phyloP scores from a whole-genome alignment of 768 basidiomycete genomes.

The Termitomyces sp. region DNA sequence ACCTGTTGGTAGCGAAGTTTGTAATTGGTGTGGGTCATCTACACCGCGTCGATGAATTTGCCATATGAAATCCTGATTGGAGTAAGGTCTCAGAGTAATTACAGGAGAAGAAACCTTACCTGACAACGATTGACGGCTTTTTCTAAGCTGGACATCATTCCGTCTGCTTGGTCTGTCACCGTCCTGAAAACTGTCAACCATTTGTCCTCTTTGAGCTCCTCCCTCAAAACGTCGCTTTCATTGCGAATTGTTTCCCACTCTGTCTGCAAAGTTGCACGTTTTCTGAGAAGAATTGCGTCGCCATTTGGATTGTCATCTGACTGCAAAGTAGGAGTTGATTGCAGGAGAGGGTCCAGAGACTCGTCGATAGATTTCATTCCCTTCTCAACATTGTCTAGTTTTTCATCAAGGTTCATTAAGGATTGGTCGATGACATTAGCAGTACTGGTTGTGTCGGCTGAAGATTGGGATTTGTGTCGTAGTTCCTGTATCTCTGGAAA shows the following conservation, averaged over 20 bases:
- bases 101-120: slow-evolving; percentile 39
- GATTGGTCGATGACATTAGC: slow-evolving; percentile 78
- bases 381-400: slow-evolving; percentile 65
- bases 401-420: slow-evolving; percentile 73
- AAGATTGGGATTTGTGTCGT: slow-evolving; percentile 77
- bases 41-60: slow-evolving; percentile 61
- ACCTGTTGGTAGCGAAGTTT: slow-evolving; percentile 40
- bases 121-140: slow-evolving; percentile 90
- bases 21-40: slow-evolving; percentile 40
- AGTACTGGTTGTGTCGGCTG: slow-evolving; percentile 49
- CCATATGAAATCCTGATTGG: slow-evolving; percentile 73
- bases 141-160: slow-evolving; percentile 95
- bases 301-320: slow-evolving; percentile 32
- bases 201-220: slow-evolving; percentile 96
- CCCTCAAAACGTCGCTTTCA: slow-evolving; percentile 75
- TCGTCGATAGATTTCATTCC: slow-evolving; percentile 69
- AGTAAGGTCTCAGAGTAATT: slow-evolving; percentile 3
- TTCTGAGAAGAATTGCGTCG: slow-evolving; percentile 54
- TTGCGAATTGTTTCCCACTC: slow-evolving; percentile 84
- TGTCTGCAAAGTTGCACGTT: slow-evolving; percentile 62
- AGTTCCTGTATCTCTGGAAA: slow-evolving; percentile 84
- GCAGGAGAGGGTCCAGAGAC: slow-evolving; percentile 55
- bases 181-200: slow-evolving; percentile 95
- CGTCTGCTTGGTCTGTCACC: slow-evolving; percentile 91
- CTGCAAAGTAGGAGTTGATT: slow-evolving; percentile 43